These are phyloP conservation scores for Jatropha podagrica DNA, from an alignment of 441 rosid genomes.

Conservation along the genomic window DNA sequence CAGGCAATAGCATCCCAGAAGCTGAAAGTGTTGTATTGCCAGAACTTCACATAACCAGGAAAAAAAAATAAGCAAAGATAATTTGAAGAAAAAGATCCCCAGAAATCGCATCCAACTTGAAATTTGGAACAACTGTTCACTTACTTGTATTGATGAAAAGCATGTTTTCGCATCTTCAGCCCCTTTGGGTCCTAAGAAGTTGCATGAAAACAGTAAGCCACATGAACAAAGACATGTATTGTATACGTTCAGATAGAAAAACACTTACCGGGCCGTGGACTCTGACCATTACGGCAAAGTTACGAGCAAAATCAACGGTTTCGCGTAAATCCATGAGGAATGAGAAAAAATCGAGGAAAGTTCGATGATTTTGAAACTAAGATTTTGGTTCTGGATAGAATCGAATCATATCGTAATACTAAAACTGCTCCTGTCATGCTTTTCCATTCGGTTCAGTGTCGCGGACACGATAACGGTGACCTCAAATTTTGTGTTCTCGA, in stretches of 20 bases:
- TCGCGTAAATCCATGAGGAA: slow-evolving; percentile 56
- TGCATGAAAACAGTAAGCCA: background rate
- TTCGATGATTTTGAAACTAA: background rate
- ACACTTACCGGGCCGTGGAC: slow-evolving; percentile 75
- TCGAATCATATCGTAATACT: background rate
- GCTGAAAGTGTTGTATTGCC: slow-evolving; percentile 85
- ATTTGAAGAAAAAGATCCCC: background rate
- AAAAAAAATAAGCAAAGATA: background rate
- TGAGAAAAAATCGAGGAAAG: background rate
- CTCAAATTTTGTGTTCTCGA: background rate
- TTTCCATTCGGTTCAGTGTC: background rate
- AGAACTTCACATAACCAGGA: slow-evolving; percentile 47
- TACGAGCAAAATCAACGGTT: slow-evolving; percentile 47
- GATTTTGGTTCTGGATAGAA: slow-evolving; percentile 7
- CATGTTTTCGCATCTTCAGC: slow-evolving; percentile 85
- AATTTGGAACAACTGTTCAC: slow-evolving; percentile 15
- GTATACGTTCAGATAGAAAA: background rate
- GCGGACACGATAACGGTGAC: background rate
- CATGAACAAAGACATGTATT: background rate
- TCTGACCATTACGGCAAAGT: slow-evolving; percentile 73
- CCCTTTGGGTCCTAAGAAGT: slow-evolving; percentile 78
- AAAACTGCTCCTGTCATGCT: background rate
- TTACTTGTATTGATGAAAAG: slow-evolving; percentile 84
- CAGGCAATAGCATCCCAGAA: slow-evolving; percentile 78
- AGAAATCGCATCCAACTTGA: background rate